Base-by-base conservation (phyloP, 2,329 filamentous ascomycete genomes). In the Cladophialophora immunda region DNA sequence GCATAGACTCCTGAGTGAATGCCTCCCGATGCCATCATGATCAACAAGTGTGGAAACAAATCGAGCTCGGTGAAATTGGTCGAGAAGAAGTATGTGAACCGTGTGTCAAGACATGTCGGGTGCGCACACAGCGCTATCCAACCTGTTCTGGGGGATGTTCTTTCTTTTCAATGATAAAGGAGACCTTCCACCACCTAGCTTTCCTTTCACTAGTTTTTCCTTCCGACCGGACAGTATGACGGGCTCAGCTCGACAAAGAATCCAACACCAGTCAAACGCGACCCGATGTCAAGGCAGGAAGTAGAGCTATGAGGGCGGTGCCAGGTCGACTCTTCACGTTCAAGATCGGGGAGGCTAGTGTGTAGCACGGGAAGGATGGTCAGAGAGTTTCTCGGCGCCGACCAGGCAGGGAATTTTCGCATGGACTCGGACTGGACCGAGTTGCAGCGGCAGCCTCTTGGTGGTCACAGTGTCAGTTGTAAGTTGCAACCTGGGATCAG, bases 21-120 rank as follows among this genome's bases (percentile, higher is more conserved):
- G 19, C 68, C 68, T 50, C 68, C 68, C 38, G 68, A 66, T 47
- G 68, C 68, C 68, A 70, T 70, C 36, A 65, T 70, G 57, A 53
- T 66, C 19, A 52, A 27, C 17, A 34, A 15, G 30, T 5, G 19
- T 29, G 9, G 34, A n/a, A 30, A 25, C 15, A 32, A n/a, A 13
- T 19, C 30, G 36, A 36, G 17, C 13, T 17, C n/a, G n/a, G 41
- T 53, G 30, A 15, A 15, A 32, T 45, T 22, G 45, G 30, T 53
- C 29, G 30, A 41, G 62, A 57, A 32, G 25, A 25, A 57, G 19
- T 61, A 52, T 47, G 52, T 53, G 56, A 25, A 27, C 54, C 38
- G n/a, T 38, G 53, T 29, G 60, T 66, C 64, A 66, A 57, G 57
- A 64, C 67, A 69, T 69, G 45, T 66, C 67, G 55, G 50, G 67